A percentile compares a stretch with the other conserved stretches of the same genome.
These are phyloP conservation scores for Staphylotrichum tortipilum DNA, from an alignment of 495 filamentous ascomycete species.

Conservation along the genomic window DNA sequence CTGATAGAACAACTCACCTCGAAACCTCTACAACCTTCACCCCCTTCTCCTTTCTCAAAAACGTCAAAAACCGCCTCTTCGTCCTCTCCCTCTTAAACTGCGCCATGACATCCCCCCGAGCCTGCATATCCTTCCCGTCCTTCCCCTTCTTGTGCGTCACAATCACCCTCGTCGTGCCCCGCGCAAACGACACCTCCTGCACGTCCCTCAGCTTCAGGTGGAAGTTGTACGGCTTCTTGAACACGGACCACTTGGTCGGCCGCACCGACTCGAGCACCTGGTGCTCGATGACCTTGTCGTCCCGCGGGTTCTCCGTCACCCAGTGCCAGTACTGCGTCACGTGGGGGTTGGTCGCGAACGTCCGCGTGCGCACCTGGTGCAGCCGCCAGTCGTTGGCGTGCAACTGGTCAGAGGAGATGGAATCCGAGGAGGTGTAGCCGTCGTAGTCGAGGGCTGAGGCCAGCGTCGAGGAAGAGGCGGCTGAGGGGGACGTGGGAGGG, in stretches of 20 bases:
- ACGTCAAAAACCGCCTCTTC: conserved; percentile 37
- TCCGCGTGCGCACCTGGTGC: conserved; percentile 36
- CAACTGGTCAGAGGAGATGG: conserved; percentile 30
- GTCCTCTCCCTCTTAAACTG: conserved; percentile 39
- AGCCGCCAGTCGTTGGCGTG: conserved; percentile 37
- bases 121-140: conserved; percentile 4
- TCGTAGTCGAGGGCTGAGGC: conserved; percentile 27
- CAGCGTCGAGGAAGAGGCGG: too few relatives aligned
- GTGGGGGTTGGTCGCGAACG: conserved; percentile 27
- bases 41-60: conserved; percentile 28
- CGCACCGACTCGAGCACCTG: conserved; percentile 36
- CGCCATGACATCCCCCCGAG: conserved; percentile 31
- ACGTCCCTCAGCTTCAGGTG: conserved; percentile 32
- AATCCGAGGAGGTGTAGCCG: conserved; percentile 39
- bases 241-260: conserved; percentile 36
- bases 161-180: conserved; percentile 23
- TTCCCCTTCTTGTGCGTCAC: conserved; percentile 20
- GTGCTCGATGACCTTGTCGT: conserved; percentile 31
- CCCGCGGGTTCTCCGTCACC: conserved; percentile 10
- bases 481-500: too few relatives aligned
- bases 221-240: conserved; percentile 40
- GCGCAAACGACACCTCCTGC: conserved; percentile 28
- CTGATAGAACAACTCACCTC: conserved; percentile 26
- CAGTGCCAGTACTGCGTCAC: conserved; percentile 47
- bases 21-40: conserved; percentile 28